A percentile compares a stretch with the other conserved stretches of the same genome.
These are phyloP conservation scores for Corymbia maculata DNA, from an alignment of 345 rosid species.

Conservation along the genomic window DNA sequence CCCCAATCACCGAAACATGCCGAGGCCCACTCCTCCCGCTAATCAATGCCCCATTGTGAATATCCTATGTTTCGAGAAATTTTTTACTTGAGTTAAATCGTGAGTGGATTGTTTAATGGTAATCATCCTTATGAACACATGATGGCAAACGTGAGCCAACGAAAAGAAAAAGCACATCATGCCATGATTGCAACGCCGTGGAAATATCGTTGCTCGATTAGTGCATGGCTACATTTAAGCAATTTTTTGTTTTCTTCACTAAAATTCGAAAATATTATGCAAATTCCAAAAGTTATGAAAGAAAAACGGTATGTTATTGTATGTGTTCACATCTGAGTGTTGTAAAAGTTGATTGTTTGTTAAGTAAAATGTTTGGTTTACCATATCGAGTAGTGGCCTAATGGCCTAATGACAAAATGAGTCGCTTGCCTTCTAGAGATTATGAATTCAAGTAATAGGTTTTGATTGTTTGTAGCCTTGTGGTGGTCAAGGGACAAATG, in stretches of 20 bases:
- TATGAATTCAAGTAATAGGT: not conserved
- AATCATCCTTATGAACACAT: not conserved
- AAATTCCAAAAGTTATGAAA: too few relatives aligned
- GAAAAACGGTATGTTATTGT: rapidly evolving
- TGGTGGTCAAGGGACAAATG: not conserved
- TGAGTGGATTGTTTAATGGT: not conserved
- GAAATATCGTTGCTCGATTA: not conserved
- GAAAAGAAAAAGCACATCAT: not conserved
- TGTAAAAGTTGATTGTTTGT: not conserved
- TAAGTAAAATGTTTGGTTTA: not conserved
- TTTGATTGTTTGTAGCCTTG: not conserved
- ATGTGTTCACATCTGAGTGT: not conserved
- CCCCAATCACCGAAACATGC: not conserved
- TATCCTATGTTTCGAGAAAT: not conserved
- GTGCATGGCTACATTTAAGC: not conserved
- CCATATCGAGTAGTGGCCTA: too few relatives aligned
- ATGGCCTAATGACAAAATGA: not conserved
- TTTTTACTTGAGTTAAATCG: not conserved
- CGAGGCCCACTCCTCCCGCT: not conserved
- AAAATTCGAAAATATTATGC: not conserved
- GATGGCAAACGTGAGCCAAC: not conserved
- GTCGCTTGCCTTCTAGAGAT: rapidly evolving
- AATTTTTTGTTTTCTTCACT: not conserved
- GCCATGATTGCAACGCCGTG: not conserved
- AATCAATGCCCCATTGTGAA: not conserved